Conservation (phyloP, 2,329 filamentous ascomycete genomes). For the Cladophialophora immunda region DNA sequence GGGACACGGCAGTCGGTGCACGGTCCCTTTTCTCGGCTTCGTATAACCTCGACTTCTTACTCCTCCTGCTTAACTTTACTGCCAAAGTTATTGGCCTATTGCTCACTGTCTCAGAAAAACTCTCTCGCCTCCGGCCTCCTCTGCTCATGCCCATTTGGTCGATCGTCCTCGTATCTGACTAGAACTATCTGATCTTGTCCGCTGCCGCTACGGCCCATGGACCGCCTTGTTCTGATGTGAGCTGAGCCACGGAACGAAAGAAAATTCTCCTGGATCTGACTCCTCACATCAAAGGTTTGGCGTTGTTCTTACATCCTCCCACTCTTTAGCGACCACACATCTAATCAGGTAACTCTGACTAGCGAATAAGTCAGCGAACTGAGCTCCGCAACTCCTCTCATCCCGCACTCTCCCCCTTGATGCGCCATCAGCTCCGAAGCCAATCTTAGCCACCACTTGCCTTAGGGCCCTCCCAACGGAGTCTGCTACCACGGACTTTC, state of each 20-base stretch:
- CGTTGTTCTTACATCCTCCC: neutral
- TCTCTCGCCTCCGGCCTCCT: neutral
- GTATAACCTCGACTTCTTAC: neutral
- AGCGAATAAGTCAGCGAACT: neutral
- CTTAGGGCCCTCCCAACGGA: neutral
- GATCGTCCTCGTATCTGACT: neutral
- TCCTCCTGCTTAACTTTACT: too few species aligned
- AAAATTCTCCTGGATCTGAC: neutral
- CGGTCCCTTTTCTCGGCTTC: neutral
- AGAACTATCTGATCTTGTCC: neutral
- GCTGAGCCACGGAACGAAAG: neutral
- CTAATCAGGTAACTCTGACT: neutral
- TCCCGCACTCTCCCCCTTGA: neutral
- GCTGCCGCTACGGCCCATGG: neutral
- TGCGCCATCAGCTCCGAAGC: conserved; percentile 3
- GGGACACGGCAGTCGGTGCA: neutral
- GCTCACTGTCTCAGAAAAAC: neutral
- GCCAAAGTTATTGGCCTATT: too few species aligned
- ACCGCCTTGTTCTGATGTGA: neutral
- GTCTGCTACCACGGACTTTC: neutral
- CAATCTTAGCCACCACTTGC: neutral
- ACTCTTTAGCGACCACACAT: neutral
- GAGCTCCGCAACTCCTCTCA: neutral
- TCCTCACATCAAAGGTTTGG: neutral
- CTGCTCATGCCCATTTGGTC: neutral